Evolutionary conservation across 495 filamentous ascomycete species (phyloP).

Genomic region (Pseudotulostoma volvatum): DNA sequence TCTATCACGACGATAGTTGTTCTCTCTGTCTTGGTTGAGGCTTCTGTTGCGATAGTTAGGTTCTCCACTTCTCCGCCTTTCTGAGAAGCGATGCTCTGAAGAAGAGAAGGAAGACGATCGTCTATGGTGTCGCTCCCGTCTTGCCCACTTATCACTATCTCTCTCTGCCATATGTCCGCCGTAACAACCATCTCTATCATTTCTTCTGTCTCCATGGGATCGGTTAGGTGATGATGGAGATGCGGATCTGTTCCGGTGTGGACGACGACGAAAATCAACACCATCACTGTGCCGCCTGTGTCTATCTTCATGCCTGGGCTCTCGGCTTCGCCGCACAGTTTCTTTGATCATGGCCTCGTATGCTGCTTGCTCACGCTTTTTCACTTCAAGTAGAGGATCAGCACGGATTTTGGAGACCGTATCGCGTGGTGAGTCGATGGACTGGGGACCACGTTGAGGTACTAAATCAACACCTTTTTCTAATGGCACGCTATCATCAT

Average conservation of each 20-base stretch:
- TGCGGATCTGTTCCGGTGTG: conserved; percentile 11
- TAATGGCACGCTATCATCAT: conserved; percentile 61
- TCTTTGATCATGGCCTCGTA: conserved; percentile 84
- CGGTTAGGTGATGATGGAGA: conserved; percentile 17
- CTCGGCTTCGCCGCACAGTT: conserved; percentile 46
- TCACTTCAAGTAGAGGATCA: conserved; percentile 83
- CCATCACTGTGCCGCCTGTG: conserved; percentile 22
- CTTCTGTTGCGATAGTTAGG: not conserved
- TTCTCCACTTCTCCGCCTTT: not conserved
- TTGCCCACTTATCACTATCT: conserved; percentile 1
- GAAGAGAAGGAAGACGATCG: conserved; percentile 4
- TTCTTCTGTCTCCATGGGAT: conserved; percentile 10
- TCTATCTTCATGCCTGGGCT: conserved; percentile 33
- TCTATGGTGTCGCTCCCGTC: conserved; percentile 1
- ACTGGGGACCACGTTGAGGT: conserved; percentile 41
- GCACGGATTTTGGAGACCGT: conserved; percentile 69
- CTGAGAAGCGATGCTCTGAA: conserved; percentile 10
- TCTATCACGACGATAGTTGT: not conserved
- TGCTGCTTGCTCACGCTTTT: conserved; percentile 78
- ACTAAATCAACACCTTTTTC: conserved; percentile 62
- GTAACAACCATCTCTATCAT: conserved; percentile 6
- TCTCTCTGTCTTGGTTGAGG: not conserved
- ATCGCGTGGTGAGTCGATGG: conserved; percentile 53
- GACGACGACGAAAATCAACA: conserved; percentile 13
- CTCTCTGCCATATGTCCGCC: not conserved